phyloP scores from a whole-genome alignment of 306 rosid species.

The Citrullus mucosospermus region DNA sequence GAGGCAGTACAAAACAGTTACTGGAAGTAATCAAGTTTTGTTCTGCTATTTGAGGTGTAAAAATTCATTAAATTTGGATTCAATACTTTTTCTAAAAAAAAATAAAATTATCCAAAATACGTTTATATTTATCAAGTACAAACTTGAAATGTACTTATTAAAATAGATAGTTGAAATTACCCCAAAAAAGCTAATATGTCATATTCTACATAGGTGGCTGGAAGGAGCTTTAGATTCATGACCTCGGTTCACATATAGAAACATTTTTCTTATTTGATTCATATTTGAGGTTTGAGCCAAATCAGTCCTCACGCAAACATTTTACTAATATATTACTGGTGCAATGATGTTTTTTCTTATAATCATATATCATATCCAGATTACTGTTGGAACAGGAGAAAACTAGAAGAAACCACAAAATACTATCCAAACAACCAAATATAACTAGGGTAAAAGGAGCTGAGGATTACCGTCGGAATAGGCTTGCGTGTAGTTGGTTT shows the following conservation, averaged over 20 bases:
- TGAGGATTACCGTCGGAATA: constrained; percentile 41
- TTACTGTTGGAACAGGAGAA: background rate
- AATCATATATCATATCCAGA: background rate
- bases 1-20: background rate
- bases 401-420: constrained; percentile 8
- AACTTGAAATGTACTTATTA: background rate
- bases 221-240: background rate
- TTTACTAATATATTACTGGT: background rate
- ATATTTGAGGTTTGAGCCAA: background rate
- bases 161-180: background rate
- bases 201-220: background rate
- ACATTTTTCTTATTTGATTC: background rate
- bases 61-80: background rate
- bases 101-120: background rate
- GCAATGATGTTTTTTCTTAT: background rate
- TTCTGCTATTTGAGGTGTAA: background rate
- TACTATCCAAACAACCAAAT: background rate
- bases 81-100: background rate
- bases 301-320: background rate
- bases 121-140: background rate
- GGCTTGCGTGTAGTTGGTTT: constrained; percentile 58
- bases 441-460: constrained; percentile 3
- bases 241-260: background rate
- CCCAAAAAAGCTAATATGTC: background rate
- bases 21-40: background rate